These are phyloP conservation scores for Sophora flavescens DNA, from an alignment of 306 rosid genomes.

Conservation along the genomic window DNA sequence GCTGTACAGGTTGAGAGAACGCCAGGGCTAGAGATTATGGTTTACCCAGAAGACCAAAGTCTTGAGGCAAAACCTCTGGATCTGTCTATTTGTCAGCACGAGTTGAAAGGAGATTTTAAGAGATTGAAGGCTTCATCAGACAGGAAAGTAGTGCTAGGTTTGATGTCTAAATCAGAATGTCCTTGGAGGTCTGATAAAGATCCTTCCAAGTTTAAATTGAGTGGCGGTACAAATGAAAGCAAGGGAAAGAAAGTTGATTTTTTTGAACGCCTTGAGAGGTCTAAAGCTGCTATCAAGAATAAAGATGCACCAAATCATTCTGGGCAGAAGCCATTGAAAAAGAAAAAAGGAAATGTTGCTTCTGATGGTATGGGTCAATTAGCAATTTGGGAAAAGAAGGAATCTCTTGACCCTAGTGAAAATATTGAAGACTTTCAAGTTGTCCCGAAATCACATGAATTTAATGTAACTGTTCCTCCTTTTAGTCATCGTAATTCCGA, in stretches of 20 bases:
- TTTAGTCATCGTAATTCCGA: slow-evolving; percentile 46
- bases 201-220: slow-evolving; percentile 41
- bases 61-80: slow-evolving; percentile 40
- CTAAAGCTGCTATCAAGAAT: slow-evolving; percentile 52
- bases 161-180: slow-evolving; percentile 71
- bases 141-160: slow-evolving; percentile 58
- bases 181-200: slow-evolving; percentile 60
- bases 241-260: slow-evolving; percentile 55
- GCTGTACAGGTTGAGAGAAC: slow-evolving; percentile 44
- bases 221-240: slow-evolving; percentile 48
- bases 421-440: slow-evolving; percentile 32
- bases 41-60: slow-evolving; percentile 44
- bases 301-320: slow-evolving; percentile 45
- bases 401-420: slow-evolving; percentile 40
- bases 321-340: slow-evolving; percentile 50
- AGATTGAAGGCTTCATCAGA: slow-evolving; percentile 42
- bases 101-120: slow-evolving; percentile 34
- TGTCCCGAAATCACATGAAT: slow-evolving; percentile 41
- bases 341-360: slow-evolving; percentile 43
- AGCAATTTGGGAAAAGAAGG: slow-evolving; percentile 48
- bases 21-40: slow-evolving; percentile 55
- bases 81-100: slow-evolving; percentile 23
- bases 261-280: slow-evolving; percentile 40
- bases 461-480: slow-evolving; percentile 62
- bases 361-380: slow-evolving; percentile 54